Evolutionary conservation across 2,329 filamentous ascomycete genomes (phyloP), one percentile per base, ranked within the genome.

Genomic region (Xylaria sp.): DNA sequence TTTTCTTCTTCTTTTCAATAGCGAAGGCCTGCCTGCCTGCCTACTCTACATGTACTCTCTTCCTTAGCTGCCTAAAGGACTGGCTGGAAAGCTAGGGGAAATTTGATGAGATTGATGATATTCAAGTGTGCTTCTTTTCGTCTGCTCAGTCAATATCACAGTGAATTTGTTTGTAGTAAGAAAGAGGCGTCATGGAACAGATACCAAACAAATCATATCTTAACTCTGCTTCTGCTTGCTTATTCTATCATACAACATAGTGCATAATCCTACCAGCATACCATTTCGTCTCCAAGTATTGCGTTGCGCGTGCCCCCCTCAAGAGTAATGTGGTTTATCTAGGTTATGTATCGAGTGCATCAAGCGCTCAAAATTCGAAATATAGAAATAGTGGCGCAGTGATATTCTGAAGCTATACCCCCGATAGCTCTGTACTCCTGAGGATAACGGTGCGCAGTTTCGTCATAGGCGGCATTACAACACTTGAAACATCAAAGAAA

Each of bases 191-290:
- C 17, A 19, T 60, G 17, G 19, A 27, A 61, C 9, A 60, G 39
- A 17, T 54, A 55, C n/a, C 11, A 19, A 47, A 50, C 34, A 24
- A 53, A 54, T 54, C 53, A 30, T 36, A 48, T 36, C 14, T 55
- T 56, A 3, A 56, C 17, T 19, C 36, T 21, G 12, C 17, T 47
- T 47, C 39, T 50, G 39, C 36, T 36, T 54, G 14, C 36, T 19
- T 50, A 27, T 30, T 51, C 48, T 53, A 66, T 61, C 47, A 57
- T 62, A 34, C 27, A 56, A 12, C 42, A 58, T 6, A 27, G 58
- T 62, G 62, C 39, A 21, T 57, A 48, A 56, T 66, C 50, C 57
- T 66, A 62, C 51, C 56, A 21, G 34, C 53, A 67, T 53, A 58
- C 21, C 17, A 36, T 53, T 9, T 17, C 30, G 27, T 67, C 58